phyloP scores from a whole-genome alignment of 257 asterid species.

The Coffea canephora region DNA sequence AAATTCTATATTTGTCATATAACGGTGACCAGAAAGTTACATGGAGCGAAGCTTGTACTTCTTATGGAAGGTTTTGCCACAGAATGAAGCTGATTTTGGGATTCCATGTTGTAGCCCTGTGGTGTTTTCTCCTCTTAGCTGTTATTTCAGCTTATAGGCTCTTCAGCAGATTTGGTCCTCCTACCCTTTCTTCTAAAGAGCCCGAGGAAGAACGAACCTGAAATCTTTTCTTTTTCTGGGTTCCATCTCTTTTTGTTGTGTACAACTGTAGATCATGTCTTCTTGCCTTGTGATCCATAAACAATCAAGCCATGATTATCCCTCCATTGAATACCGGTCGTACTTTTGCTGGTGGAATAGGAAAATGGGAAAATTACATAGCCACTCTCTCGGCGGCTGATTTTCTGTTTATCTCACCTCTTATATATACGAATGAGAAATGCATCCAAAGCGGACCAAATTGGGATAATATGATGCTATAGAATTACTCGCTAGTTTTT shows the following conservation, averaged over 20 bases:
- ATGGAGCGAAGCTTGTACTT: conserved; percentile 86
- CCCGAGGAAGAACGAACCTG: conserved; percentile 29
- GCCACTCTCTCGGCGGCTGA: too few relatives aligned
- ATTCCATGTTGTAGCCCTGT: conserved; percentile 54
- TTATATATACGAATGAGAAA: not conserved
- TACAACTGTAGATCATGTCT: not conserved
- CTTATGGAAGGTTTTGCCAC: conserved; percentile 70
- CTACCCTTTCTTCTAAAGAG: conserved; percentile 43
- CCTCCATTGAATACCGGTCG: not conserved
- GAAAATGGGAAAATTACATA: not conserved
- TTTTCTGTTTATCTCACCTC: not conserved
- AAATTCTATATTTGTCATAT: conserved; percentile 64
- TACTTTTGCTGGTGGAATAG: not conserved
- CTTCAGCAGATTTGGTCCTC: conserved; percentile 68
- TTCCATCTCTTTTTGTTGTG: not conserved
- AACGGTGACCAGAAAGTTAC: conserved; percentile 68
- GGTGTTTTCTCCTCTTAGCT: conserved; percentile 66
- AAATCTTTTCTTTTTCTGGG: not conserved
- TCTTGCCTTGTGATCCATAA: not conserved
- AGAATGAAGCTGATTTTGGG: conserved; percentile 55
- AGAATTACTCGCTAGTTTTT: too few relatives aligned
- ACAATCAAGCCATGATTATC: not conserved
- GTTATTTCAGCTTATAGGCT: conserved; percentile 69
- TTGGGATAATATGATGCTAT: not conserved
- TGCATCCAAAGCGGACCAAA: not conserved